Conservation (phyloP, 805 yeast species). For the Metschnikowia continentalis region DNA sequence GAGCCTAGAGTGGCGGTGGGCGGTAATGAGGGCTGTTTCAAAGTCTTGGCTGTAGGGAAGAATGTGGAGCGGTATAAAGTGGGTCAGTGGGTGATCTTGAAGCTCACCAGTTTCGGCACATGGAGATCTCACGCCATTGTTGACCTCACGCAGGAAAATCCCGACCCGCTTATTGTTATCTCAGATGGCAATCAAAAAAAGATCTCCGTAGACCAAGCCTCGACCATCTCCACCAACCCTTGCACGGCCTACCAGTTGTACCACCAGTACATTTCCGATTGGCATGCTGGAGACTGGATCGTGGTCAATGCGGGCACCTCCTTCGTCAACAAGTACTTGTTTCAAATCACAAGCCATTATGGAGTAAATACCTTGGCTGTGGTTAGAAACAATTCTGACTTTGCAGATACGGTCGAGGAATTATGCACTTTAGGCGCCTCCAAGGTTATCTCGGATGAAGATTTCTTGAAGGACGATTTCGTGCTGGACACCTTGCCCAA, state of each 20-base stretch:
- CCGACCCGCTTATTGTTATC: conserved; percentile 14
- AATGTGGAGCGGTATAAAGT: conserved; percentile 42
- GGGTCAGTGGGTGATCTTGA: conserved; percentile 32
- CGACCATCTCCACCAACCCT: conserved; percentile 22
- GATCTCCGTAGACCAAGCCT: conserved; percentile 18
- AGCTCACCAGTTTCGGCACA: conserved; percentile 20
- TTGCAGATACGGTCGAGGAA: conserved; percentile 15
- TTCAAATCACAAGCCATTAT: conserved; percentile 24
- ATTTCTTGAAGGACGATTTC: conserved; percentile 19
- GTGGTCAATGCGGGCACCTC: conserved; percentile 34
- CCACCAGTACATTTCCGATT: conserved; percentile 18
- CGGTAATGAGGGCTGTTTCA: conserved; percentile 92
- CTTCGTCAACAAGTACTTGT: conserved; percentile 28
- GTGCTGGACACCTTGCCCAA: conserved; percentile 11
- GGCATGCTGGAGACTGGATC: conserved; percentile 29
- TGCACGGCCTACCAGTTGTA: conserved; percentile 21
- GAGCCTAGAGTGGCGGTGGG: conserved; percentile 54
- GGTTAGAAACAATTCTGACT: conserved; percentile 25
- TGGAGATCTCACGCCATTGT: conserved; percentile 24
- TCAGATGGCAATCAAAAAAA: conserved; percentile 1
- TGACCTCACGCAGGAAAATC: conserved; percentile 8
- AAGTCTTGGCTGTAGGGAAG: conserved; percentile 70
- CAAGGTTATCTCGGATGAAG: conserved; percentile 27
- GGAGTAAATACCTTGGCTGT: conserved; percentile 28
- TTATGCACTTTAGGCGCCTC: conserved; percentile 30